Evolutionary conservation across 2,329 filamentous ascomycete genomes (phyloP), one percentile per base, ranked within the genome.

Genomic region (Tolypocladium guangdongense): DNA sequence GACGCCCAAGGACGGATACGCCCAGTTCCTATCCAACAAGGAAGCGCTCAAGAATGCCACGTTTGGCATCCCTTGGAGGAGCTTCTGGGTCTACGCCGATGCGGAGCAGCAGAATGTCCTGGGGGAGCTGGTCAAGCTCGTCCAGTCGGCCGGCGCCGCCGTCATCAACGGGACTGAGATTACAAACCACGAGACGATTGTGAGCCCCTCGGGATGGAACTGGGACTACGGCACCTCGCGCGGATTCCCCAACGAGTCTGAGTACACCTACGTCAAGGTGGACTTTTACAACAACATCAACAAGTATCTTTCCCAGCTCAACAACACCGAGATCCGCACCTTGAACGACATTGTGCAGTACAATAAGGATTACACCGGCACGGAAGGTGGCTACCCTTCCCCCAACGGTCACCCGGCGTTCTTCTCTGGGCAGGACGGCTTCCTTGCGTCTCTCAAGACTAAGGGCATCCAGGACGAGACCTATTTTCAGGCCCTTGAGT

Each of bases 141-240:
- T 90, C 37, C 61, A 78, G 62, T 64, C 66, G 0, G 81, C 82
- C 0, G 86, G 87, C 1, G 86, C 84, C 0, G 84, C 76, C 1
- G 74, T 90, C 41, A 71, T 89, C 62, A 87, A 89, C 61, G 76
- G 77, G 30, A 88, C 84, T 0, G 86, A 90, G 63, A 74, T 90
- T 2, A 80, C 81, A 24, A 72, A 81, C 63, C 78, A 81, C 60
- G 66, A 83, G 61, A 78, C 70, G 0, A 79, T 88, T 27, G 77
- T 90, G 14, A 79, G 78, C 35, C 83, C 81, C 0, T 65, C 78
- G 49, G 83, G 84, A n/a, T 90, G 86, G 86, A 74, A 90, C 66
- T 90, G 87, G 78, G 84, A 87, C 60, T 86, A 81, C 57, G 84
- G 85, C 16, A 74, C 59, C 7, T 76, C 72, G 1, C 78, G 83